Base-by-base conservation (phyloP, 352 stramenopile genomes). In the Globisporangium abappressorium region DNA sequence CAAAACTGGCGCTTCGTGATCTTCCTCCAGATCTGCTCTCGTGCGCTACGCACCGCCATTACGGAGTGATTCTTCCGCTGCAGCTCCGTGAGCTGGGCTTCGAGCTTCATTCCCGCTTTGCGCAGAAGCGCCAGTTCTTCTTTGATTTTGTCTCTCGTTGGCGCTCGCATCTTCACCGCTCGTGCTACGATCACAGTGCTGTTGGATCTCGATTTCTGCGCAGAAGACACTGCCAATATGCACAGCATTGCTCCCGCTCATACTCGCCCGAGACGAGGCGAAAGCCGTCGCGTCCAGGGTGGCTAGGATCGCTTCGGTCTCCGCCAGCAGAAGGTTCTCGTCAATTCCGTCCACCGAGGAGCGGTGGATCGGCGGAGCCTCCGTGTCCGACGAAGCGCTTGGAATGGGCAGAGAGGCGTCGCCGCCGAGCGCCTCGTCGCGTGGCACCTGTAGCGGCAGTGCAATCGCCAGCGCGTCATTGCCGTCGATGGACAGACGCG, bases 281-380 rank as follows among this genome's bases (percentile, higher is more conserved):
- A 68, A 68, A 9, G 63, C 63, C 11, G n/a, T 33, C 2, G 63
- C 20, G 14, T 56, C 63, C 33, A 68, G 56, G 28, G 64, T 38
- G 6, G 30, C 43, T 3, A 69, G 54, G 7, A 69, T 55, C 38
- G 62, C 38, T 22, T 69, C 54, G 26, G 64, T 59, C 30, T 69
- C 64, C n/a, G 41, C 54, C 26, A 64, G 54, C 36, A 69, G 46
- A 14, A n/a, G n/a, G 41, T 46, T 64, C 64, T 69, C 64, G 5
- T 34, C 30, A 34, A 34, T 34, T 2, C 30, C 30, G 38, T 69
- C 54, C 22, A 64, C 55, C 33, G 54, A 54, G 6, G 46, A 12
- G 7, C 46, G 62, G 28, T 28, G 6, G 46, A 20, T 26, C 46
- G 20, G 2, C 3, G 34, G 9, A 38, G 2, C 9, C 34, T 38